A percentile compares a stretch with the other conserved stretches of the same genome.
These are phyloP conservation scores for Penicillium rolfsii DNA, from an alignment of 2,329 filamentous ascomycete species.

Conservation along the genomic window DNA sequence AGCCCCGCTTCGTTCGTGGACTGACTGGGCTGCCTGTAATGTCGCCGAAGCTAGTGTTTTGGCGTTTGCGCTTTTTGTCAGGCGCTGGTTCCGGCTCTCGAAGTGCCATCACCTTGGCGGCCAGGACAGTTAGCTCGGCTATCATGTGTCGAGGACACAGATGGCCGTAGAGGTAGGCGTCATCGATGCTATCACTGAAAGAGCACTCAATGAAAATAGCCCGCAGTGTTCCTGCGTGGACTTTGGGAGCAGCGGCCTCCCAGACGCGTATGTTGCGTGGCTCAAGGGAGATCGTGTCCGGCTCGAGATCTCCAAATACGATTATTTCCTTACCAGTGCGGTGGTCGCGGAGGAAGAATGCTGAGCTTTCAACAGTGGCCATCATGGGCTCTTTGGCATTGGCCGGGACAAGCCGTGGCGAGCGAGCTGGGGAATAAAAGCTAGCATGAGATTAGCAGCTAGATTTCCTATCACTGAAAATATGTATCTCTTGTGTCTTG, in stretches of 20 bases:
- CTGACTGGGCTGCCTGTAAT: constrained; percentile 27
- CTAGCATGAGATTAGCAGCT: constrained; percentile 22
- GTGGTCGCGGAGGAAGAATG: constrained; percentile 86
- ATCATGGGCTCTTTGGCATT: constrained; percentile 25
- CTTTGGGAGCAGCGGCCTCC: constrained; percentile 84
- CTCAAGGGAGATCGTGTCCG: constrained; percentile 79
- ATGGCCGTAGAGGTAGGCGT: constrained; percentile 84
- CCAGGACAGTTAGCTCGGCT: constrained; percentile 74
- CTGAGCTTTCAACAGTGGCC: constrained; percentile 71
- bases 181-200: constrained; percentile 78
- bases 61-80: constrained; percentile 50
- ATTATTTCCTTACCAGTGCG: constrained; percentile 74
- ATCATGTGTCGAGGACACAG: constrained; percentile 81
- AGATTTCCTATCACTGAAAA: not conserved
- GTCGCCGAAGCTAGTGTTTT: constrained; percentile 21
- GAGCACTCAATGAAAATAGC: constrained; percentile 96
- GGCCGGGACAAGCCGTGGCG: constrained; percentile 28
- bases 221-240: constrained; percentile 69
- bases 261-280: constrained; percentile 83
- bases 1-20: constrained; percentile 30
- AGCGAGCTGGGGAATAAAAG: constrained; percentile 37
- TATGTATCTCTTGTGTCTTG: not conserved
- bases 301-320: constrained; percentile 94
- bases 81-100: constrained; percentile 40
- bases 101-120: constrained; percentile 66